Conservation (phyloP, 176 grass and related monocot genomes). For the Phoenix dactylifera region DNA sequence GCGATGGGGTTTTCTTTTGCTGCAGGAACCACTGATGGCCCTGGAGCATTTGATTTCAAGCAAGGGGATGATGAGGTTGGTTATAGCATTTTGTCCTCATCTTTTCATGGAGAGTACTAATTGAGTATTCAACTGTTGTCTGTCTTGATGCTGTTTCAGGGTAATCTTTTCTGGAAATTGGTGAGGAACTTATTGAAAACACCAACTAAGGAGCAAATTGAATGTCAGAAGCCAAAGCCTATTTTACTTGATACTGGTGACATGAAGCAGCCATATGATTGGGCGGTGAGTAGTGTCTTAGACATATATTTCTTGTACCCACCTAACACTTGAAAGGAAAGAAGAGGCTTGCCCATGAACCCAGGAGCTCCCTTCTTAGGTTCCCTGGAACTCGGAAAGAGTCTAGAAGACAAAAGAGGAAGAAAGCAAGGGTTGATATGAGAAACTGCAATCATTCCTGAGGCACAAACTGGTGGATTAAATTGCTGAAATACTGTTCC, state of each 20-base stretch:
- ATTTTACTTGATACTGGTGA: conserved; percentile 97
- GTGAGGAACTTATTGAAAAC: conserved; percentile 75
- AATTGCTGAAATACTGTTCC: too few species aligned
- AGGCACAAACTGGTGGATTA: too few species aligned
- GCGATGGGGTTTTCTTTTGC: conserved; percentile 97
- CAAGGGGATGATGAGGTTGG: conserved; percentile 90
- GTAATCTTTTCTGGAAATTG: conserved; percentile 91
- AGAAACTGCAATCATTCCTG: too few species aligned
- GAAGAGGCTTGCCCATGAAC: too few species aligned
- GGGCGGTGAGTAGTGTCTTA: conserved; percentile 58
- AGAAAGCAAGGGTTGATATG: too few species aligned
- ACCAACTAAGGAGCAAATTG: conserved; percentile 67
- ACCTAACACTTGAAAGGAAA: background rate
- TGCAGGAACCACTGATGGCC: conserved; percentile 95
- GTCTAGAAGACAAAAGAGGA: too few species aligned
- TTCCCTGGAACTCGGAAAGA: too few species aligned
- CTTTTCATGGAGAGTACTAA: background rate
- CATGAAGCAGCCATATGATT: conserved; percentile 89
- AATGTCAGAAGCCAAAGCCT: conserved; percentile 87
- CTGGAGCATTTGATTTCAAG: conserved; percentile 91
- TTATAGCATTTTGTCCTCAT: conserved; percentile 5
- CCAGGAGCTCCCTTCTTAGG: too few species aligned
- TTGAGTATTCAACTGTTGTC: background rate
- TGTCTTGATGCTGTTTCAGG: conserved; percentile 38
- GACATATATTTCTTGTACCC: background rate